Evolutionary conservation across 225 moss, liverwort and hornwort genomes (phyloP), one percentile per base, ranked within the genome.

Genomic region (Marchantia paleacea): DNA sequence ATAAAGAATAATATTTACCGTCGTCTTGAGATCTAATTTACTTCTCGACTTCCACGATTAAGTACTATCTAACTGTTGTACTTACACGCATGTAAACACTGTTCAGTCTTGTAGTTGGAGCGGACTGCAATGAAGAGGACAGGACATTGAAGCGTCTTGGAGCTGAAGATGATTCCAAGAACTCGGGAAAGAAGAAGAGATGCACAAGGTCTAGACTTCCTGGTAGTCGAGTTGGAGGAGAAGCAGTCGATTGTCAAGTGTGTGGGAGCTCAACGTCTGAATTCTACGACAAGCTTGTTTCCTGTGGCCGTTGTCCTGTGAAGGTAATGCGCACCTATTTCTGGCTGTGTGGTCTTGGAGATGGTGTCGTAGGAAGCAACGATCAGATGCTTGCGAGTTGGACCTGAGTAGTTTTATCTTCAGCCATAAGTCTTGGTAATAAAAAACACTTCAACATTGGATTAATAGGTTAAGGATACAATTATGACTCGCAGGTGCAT

Each of bases 301-400:
- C 89, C 80, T 97, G 96, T 85, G 81, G 87, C 70, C 88, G 90
- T 13, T 97, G 96, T 88, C 92, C 93, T 55, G 94, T 97, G 51
- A 94, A 97, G 96, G 96, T 94, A 86, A 39, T 39, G 71, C 30
- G 28, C 55, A 20, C 60, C 69, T 60, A 18, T 0, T 10, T 16
- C 13, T 14, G 28, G 4, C 81, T 28, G 51, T 57, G 28, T 52
- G 70, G 19, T 55, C 30, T 69, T 52, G 10, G 55, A 16, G 8
- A 26, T 55, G 55, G 6, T 55, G 55, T 12, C 28, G 29, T 15
- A 39, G 39, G 28, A 20, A 31, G 60, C 22, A 61, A 16, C 0
- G 9, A 15, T 24, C 11, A 0, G 8, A 6, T 11, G 24, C 31
- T 10, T 29, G 55, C 51, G 10, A 22, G 16, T 2, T 76, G 30